Conservation (phyloP, 495 filamentous ascomycete species). For the Penicillium bialowiezense region DNA sequence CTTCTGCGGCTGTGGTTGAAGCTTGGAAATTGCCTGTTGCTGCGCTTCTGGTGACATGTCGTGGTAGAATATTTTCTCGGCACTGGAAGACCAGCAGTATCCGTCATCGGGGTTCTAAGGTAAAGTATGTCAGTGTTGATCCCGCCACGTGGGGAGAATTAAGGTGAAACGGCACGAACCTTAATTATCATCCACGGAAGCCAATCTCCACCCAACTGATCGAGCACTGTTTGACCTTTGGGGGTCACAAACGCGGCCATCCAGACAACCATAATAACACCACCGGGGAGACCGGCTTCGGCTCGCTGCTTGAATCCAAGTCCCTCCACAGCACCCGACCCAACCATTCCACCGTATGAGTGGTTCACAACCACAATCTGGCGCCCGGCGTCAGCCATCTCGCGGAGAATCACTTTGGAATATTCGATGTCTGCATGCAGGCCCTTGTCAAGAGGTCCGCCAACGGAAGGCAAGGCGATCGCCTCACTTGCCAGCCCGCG, state of each 20-base stretch:
- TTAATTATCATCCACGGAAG: constrained; percentile 20
- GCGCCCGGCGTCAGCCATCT: constrained; percentile 1
- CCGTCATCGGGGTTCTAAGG: constrained; percentile 10
- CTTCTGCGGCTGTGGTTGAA: constrained; percentile 13
- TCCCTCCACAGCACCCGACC: constrained; percentile 39
- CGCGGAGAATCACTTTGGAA: constrained; percentile 1
- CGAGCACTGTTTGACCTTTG: constrained; percentile 19
- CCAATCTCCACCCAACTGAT: constrained; percentile 18
- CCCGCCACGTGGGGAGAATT: background rate
- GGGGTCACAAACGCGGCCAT: constrained; percentile 33
- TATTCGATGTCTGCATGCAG: constrained; percentile 13
- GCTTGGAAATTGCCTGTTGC: constrained; percentile 11
- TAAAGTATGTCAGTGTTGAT: background rate
- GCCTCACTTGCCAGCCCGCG: constrained; percentile 7
- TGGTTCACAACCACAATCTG: constrained; percentile 40
- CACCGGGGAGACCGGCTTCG: constrained; percentile 29
- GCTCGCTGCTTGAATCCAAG: constrained; percentile 31
- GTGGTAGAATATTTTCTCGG: constrained; percentile 20
- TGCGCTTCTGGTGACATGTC: constrained; percentile 24
- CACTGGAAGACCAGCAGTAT: constrained; percentile 12
- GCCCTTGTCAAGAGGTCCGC: constrained; percentile 8
- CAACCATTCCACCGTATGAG: constrained; percentile 37
- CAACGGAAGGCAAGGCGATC: constrained; percentile 10
- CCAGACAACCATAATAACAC: constrained; percentile 40
- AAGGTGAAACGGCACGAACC: background rate